Conservation (phyloP, 1,139 yeast genomes). For the Yamadazyma triangularis region DNA sequence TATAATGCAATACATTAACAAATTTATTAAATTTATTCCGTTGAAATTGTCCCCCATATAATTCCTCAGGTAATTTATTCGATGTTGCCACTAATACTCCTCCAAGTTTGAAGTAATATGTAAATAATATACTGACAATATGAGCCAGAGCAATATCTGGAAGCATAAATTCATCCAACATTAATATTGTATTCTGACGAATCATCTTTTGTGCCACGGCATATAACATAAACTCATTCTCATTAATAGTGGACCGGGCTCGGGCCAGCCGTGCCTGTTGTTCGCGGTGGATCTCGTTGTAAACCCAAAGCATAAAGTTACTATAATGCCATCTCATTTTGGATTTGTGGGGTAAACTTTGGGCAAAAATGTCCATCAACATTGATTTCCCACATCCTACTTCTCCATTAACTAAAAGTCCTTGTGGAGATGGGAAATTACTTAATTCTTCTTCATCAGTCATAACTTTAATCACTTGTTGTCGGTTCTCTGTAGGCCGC, state of each 20-base stretch:
- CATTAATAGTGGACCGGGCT: conserved; percentile 35
- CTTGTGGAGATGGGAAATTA: conserved; percentile 59
- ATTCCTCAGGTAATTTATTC: conserved; percentile 65
- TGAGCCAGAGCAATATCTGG: conserved; percentile 74
- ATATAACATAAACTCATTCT: conserved; percentile 60
- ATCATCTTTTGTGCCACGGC: conserved; percentile 69
- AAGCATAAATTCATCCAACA: conserved; percentile 70
- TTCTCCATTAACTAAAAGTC: conserved; percentile 63
- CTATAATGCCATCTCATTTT: conserved; percentile 72
- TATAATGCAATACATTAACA: conserved; percentile 51
- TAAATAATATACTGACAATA: conserved; percentile 58
- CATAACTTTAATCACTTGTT: conserved; percentile 42
- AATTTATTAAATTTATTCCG: conserved; percentile 55
- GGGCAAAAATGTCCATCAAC: conserved; percentile 70
- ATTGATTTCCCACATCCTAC: conserved; percentile 77
- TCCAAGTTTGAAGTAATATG: conserved; percentile 66
- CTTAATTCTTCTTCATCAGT: conserved; percentile 61
- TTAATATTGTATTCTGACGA: conserved; percentile 50
- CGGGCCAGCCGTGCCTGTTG: conserved; percentile 38
- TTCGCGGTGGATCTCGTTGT: conserved; percentile 54
- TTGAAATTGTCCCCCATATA: conserved; percentile 62
- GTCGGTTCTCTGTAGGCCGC: conserved; percentile 26
- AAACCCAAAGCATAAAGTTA: conserved; percentile 66
- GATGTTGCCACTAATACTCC: conserved; percentile 74
- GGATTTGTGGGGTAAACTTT: conserved; percentile 56